These are phyloP conservation scores for Santalum album DNA, from an alignment of 164 flowering plant genomes.

Conservation along the genomic window DNA sequence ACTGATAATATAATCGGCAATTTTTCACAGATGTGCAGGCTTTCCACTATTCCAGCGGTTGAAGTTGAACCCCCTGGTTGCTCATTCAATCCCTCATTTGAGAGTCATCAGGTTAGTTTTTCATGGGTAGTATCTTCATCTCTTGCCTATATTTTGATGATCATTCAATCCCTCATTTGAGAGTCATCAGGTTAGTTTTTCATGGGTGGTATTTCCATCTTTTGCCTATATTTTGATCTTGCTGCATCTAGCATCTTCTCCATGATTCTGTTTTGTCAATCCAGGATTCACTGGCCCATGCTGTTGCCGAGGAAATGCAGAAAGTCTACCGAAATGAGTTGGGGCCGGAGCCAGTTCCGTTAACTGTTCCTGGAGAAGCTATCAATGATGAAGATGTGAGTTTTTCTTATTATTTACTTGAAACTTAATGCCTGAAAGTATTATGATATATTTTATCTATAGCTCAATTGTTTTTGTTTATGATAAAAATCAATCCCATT, in stretches of 20 bases:
- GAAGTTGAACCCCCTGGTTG: constrained; percentile 93
- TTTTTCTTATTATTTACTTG: not conserved
- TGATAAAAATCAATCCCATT: not conserved
- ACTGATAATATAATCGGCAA: not conserved
- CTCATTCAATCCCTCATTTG: constrained; percentile 79
- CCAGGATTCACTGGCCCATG: constrained; percentile 83
- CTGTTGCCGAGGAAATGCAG: constrained; percentile 97
- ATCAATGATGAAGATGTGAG: constrained; percentile 82
- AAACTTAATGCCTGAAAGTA: not conserved
- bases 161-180: constrained; percentile 83
- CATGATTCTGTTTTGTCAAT: not conserved
- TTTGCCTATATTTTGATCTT: constrained; percentile 10
- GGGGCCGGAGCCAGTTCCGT: constrained; percentile 86
- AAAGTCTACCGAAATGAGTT: constrained; percentile 65
- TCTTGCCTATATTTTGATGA: constrained; percentile 21
- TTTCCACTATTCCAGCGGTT: constrained; percentile 74
- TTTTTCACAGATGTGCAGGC: constrained; percentile 37
- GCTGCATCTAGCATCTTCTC: not conserved
- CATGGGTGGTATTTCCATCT: too few species aligned
- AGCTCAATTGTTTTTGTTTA: not conserved
- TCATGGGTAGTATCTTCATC: too few species aligned
- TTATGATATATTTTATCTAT: not conserved
- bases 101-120: constrained; percentile 71
- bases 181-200: constrained; percentile 65
- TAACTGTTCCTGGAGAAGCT: constrained; percentile 53